Percentiles rank a stretch among this genome's conserved stretches.
These are phyloP conservation scores for Allantophomopsis lycopodina DNA, from an alignment of 2,329 filamentous ascomycete species.

Conservation along the genomic window DNA sequence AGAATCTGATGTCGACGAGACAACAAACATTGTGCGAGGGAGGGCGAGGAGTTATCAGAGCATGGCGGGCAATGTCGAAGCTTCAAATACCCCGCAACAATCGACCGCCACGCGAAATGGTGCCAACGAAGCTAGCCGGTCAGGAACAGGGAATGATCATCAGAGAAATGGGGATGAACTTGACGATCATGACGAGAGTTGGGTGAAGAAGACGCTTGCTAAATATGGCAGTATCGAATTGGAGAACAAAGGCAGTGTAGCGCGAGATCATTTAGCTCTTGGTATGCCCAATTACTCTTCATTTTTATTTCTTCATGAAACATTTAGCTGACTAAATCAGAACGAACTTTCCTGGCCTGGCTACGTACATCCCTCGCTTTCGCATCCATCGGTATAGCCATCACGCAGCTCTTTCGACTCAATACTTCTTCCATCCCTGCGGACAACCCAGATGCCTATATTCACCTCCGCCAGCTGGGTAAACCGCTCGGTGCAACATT, in stretches of 20 bases:
- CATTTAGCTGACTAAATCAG: constrained; percentile 24
- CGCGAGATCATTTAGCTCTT: constrained; percentile 67
- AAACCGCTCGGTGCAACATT: constrained; percentile 68
- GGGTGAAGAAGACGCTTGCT: constrained; percentile 35
- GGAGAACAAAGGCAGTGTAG: constrained; percentile 77
- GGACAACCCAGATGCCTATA: constrained; percentile 17
- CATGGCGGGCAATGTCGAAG: too few species aligned
- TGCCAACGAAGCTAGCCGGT: not conserved
- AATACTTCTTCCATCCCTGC: constrained; percentile 43
- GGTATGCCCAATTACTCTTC: constrained; percentile 17
- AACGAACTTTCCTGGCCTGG: constrained; percentile 78
- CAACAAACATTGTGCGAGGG: not conserved
- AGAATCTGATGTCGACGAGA: not conserved
- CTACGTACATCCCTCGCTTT: constrained; percentile 71
- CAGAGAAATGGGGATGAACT: constrained; percentile 2
- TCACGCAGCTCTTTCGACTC: constrained; percentile 75
- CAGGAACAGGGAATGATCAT: not conserved
- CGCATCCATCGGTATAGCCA: constrained; percentile 68
- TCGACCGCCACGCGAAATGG: too few species aligned
- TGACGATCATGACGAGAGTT: constrained; percentile 21
- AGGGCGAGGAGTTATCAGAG: not conserved
- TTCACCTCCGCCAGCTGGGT: constrained; percentile 45
- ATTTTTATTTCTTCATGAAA: not conserved
- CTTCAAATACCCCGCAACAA: too few species aligned
- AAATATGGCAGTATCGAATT: constrained; percentile 48